Evolutionary conservation across 345 rosid genomes (phyloP).

Genomic region (Moricandia moricandioides): DNA sequence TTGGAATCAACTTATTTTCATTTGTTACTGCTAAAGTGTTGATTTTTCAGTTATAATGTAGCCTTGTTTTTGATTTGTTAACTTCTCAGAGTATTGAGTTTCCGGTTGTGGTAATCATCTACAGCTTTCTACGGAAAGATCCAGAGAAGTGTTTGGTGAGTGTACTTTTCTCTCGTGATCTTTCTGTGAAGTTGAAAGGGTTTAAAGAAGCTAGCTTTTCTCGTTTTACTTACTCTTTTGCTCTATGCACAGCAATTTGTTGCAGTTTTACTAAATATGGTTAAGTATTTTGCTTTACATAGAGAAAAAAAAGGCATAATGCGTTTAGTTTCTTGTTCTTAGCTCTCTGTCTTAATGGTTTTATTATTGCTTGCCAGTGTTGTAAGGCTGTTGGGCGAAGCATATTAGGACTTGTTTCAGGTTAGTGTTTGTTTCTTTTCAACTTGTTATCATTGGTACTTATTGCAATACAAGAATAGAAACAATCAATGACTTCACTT

Average conservation of each 20-base stretch:
- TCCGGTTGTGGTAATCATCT: conserved; percentile 51
- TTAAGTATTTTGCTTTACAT: background rate
- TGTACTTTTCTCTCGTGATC: background rate
- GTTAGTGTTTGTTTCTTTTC: conserved; percentile 45
- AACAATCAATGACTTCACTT: background rate
- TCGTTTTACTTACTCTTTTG: background rate
- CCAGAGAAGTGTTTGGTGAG: background rate
- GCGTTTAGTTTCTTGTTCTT: background rate
- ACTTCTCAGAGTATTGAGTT: conserved; percentile 47
- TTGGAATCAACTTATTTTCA: background rate
- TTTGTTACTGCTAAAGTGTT: background rate
- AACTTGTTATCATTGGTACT: background rate
- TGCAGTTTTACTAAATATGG: background rate
- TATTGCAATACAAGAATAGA: background rate
- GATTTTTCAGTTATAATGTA: background rate
- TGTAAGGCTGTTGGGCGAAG: conserved; percentile 41
- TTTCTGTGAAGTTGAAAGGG: background rate
- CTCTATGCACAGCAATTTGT: background rate
- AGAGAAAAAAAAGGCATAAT: background rate
- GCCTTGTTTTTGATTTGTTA: background rate
- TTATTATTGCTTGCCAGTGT: conserved; percentile 2
- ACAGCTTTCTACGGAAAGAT: conserved; percentile 38
- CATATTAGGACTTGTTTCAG: conserved; percentile 56
- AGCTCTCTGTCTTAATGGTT: conserved; percentile 30
- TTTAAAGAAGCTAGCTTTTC: background rate